Evolutionary conservation across 257 asterid species (phyloP).

Genomic region (Capsicum pubescens): DNA sequence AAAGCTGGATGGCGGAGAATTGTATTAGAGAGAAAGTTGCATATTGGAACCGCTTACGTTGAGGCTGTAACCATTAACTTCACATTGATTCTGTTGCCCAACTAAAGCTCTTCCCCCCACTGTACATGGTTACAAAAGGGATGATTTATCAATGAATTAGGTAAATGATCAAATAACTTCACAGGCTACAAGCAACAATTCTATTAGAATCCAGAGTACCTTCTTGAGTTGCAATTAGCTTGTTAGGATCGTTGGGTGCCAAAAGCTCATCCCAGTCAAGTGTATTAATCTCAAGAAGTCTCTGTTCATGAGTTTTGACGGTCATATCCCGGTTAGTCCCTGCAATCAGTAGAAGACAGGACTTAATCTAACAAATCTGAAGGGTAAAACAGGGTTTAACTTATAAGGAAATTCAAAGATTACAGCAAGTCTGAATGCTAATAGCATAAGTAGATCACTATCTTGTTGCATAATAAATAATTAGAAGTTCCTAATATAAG

Average conservation of each 20-base stretch:
- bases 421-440: not conserved
- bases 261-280: slow-evolving; percentile 99
- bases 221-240: slow-evolving; percentile 52
- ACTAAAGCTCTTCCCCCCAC: slow-evolving; percentile 57
- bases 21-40: not conserved
- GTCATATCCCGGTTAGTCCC: slow-evolving; percentile 53
- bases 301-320: slow-evolving; percentile 65
- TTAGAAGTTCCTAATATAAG: not conserved
- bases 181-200: slow-evolving; percentile 23
- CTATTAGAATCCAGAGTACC: slow-evolving; percentile 48
- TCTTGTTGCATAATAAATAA: not conserved
- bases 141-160: slow-evolving; percentile 19
- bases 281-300: slow-evolving; percentile 85
- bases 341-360: slow-evolving; percentile 46
- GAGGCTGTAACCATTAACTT: slow-evolving; percentile 43
- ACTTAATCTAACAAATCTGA: slow-evolving; percentile 32
- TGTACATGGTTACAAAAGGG: slow-evolving; percentile 24
- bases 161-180: slow-evolving; percentile 19
- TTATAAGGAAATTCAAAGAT: not conserved
- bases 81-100: slow-evolving; percentile 53
- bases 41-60: slow-evolving; percentile 54
- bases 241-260: slow-evolving; percentile 64
- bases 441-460: slow-evolving; percentile 12
- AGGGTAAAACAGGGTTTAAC: not conserved
- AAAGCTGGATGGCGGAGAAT: not conserved